Conservation (phyloP, 306 rosid species). For the Vigna angularis region DNA sequence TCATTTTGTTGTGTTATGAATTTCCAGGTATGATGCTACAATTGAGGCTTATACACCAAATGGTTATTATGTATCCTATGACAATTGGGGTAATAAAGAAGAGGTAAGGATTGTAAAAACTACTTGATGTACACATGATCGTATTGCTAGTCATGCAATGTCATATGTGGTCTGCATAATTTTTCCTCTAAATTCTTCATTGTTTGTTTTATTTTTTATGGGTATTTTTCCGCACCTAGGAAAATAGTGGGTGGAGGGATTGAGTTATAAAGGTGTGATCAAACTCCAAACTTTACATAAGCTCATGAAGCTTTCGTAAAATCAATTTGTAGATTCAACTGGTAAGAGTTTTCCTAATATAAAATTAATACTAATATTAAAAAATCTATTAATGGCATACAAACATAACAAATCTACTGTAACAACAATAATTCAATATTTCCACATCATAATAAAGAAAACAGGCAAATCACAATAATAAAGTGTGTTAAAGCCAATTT, state of each 20-base stretch:
- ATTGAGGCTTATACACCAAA: conserved; percentile 75
- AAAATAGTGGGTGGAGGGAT: not conserved
- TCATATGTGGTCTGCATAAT: conserved; percentile 14
- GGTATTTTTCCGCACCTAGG: conserved; percentile 11
- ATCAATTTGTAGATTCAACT: too few relatives aligned
- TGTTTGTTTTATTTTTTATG: conserved; percentile 1
- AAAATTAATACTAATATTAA: too few relatives aligned
- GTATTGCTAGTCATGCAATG: conserved; percentile 3
- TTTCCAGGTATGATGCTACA: conserved; percentile 89
- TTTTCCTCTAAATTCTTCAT: conserved; percentile 23
- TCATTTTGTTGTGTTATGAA: conserved; percentile 52
- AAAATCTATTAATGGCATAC: too few relatives aligned
- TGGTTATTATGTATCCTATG: conserved; percentile 82
- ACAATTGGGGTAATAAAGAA: conserved; percentile 93
- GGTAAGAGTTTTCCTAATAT: too few relatives aligned
- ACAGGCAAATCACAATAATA: too few relatives aligned
- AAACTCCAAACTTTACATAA: too few relatives aligned
- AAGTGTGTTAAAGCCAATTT: too few relatives aligned
- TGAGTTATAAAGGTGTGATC: not conserved
- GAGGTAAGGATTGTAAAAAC: conserved; percentile 67
- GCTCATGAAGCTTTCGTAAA: too few relatives aligned
- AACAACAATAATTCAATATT: too few relatives aligned
- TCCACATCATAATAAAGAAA: too few relatives aligned
- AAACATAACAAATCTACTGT: too few relatives aligned
- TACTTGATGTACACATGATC: conserved; percentile 17